A percentile compares a stretch with the other conserved stretches of the same genome.
Evolutionary conservation across 345 rosid genomes (phyloP).

Genomic region (Sapria himalayana): DNA sequence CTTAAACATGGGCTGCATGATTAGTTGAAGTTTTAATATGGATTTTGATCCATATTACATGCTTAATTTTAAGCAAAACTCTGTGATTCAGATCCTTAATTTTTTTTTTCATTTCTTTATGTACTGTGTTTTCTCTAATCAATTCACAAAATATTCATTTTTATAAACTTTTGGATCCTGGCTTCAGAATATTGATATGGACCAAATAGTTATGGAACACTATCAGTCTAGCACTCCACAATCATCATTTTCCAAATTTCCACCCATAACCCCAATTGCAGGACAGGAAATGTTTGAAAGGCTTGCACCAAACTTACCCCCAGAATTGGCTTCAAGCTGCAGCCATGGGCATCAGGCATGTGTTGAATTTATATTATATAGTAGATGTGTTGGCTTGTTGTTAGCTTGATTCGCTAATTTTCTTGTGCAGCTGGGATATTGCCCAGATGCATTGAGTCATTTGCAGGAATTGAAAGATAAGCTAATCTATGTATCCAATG

Average conservation of each 20-base stretch:
- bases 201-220: conserved; percentile 77
- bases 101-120: conserved; percentile 2
- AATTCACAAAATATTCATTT: no score
- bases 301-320: conserved; percentile 30
- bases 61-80: conserved; percentile 2
- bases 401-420: conserved; percentile 11
- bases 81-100: conserved; percentile 4
- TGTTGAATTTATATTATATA: conserved; percentile 5
- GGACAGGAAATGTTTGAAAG: conserved; percentile 17
- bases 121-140: no score
- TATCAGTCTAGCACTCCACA: conserved; percentile 68
- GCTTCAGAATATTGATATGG: conserved; percentile 73
- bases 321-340: conserved; percentile 49
- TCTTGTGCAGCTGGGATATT: conserved; percentile 56
- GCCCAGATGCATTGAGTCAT: conserved; percentile 55
- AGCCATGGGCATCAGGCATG: conserved; percentile 60
- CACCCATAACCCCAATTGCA: conserved; percentile 29
- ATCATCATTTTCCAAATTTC: conserved; percentile 35
- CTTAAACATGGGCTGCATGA: background rate
- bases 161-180: conserved; percentile 4
- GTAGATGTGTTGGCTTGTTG: conserved; percentile 7
- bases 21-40: background rate
- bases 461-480: conserved; percentile 71
- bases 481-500: conserved; percentile 72
- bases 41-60: background rate